Evolutionary conservation across 805 yeast genomes (phyloP), one percentile per base, ranked within the genome.

Genomic region (Sugiyamaella lignohabitans): DNA sequence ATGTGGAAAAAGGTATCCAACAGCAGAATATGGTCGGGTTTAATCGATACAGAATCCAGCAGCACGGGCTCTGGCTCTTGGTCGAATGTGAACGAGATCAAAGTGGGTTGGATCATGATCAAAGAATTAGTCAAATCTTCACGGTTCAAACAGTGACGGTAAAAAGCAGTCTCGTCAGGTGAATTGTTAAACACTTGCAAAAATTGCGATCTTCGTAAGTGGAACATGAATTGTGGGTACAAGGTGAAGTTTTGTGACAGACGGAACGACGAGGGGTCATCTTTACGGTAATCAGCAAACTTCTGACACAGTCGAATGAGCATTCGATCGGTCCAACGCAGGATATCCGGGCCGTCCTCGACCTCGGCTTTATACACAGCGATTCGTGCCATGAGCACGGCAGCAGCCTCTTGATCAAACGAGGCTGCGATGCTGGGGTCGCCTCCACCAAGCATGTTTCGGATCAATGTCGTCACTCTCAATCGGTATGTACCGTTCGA

Each of bases 361-460:
- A 84, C 76, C 54, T 77, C 78, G 18, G 81, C 77, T 64, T 88
- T 88, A 73, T 77, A 83, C 39, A 91, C 88, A 8, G 96, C 93
- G 46, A 91, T 76, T 62, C 98, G 76, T 1, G 97, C 84, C 82
- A 91, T 83, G 49, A 89, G 70, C 1, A 89, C 97, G 14, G 96
- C 95, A 2, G 98, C 96, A 10, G 97, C 96, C 67, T 93, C 98
- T 72, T 93, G 98, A 68, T 93, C 99, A 65, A 93, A 93, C n/a
- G 93, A 73, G 23, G 71, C 70, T n/a, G 56, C 57, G 45, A 56
- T 87, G 27, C 68, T 68, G 22, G 83, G 77, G 47, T 73, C 75
- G 35, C 82, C 82, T 38, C 77, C 73, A 46, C 78, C 74, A 17
- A 73, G 65, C 53, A 78, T 60, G 51, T 69, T 68, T 41, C 79